Percentiles rank a stretch among this genome's conserved stretches.
These are phyloP conservation scores for Xerocomus brunneocitrinus DNA, from an alignment of 768 basidiomycete genomes.

Conservation along the genomic window DNA sequence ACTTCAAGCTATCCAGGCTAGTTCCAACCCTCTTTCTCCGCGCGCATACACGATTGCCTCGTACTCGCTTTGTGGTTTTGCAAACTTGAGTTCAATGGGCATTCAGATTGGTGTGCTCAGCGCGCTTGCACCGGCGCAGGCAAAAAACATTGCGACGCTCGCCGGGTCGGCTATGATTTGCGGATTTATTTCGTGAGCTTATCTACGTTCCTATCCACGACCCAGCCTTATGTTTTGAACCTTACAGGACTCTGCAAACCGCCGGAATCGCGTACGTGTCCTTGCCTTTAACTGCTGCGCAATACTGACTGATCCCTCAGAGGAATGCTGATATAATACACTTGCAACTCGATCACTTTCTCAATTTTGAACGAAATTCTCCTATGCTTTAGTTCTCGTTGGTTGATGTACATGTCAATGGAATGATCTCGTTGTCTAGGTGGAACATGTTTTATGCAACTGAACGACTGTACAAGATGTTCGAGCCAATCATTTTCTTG, in stretches of 20 bases:
- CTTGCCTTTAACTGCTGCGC: background rate
- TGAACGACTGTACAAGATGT: background rate
- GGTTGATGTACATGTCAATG: background rate
- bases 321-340: constrained; percentile 43
- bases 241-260: constrained; percentile 46
- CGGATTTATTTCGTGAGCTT: constrained; percentile 53
- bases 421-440: background rate
- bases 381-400: background rate
- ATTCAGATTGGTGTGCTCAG: constrained; percentile 79
- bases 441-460: background rate
- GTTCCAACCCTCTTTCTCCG: constrained; percentile 52
- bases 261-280: constrained; percentile 52
- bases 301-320: constrained; percentile 29
- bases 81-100: constrained; percentile 80
- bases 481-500: background rate
- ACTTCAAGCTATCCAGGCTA: constrained; percentile 42
- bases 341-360: background rate
- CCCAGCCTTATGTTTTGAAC: background rate
- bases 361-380: background rate
- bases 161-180: constrained; percentile 68
- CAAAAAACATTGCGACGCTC: constrained; percentile 64
- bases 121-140: constrained; percentile 64
- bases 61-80: constrained; percentile 89
- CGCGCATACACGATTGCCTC: constrained; percentile 81
- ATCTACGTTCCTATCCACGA: background rate